Conservation (phyloP, 108 stramenopile species). For the Schizochytrium sp. region DNA sequence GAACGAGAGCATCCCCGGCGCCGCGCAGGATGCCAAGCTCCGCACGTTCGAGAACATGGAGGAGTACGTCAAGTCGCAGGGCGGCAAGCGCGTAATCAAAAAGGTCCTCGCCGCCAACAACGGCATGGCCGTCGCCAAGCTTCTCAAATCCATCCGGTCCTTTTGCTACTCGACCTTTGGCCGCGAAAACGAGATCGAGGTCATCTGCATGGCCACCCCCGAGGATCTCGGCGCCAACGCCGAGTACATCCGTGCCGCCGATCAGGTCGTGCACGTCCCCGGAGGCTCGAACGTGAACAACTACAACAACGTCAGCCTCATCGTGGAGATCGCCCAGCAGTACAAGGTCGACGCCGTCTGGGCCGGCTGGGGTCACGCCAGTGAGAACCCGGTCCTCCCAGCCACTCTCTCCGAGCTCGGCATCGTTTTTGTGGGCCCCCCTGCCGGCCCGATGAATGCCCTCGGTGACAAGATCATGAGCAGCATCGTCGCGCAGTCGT, state of each 20-base stretch:
- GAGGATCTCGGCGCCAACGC: conserved; percentile 92
- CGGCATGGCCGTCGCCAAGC: conserved; percentile 69
- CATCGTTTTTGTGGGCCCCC: conserved; percentile 93
- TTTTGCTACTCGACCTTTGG: conserved; percentile 93
- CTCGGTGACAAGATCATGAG: conserved; percentile 98
- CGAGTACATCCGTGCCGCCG: conserved; percentile 98
- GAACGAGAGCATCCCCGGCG: background rate
- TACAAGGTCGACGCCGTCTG: conserved; percentile 98
- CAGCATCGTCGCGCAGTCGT: conserved; percentile 96
- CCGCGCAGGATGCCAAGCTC: background rate
- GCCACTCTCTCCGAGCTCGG: conserved; percentile 68
- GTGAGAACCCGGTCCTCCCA: conserved; percentile 89
- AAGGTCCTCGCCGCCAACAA: conserved; percentile 62
- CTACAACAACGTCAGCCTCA: conserved; percentile 98
- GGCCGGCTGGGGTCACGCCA: conserved; percentile 99
- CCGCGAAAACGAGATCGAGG: conserved; percentile 65
- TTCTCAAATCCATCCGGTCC: conserved; percentile 84
- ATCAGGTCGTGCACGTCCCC: conserved; percentile 97
- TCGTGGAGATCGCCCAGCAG: conserved; percentile 92
- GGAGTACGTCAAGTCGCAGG: conserved; percentile 40
- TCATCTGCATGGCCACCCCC: conserved; percentile 99
- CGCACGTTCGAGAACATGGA: conserved; percentile 25
- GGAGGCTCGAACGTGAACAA: conserved; percentile 99
- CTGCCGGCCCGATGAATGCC: conserved; percentile 92
- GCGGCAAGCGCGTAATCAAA: conserved; percentile 46